phyloP scores from a whole-genome alignment of 2,329 filamentous ascomycete genomes.

The Tolypocladium tropicale region DNA sequence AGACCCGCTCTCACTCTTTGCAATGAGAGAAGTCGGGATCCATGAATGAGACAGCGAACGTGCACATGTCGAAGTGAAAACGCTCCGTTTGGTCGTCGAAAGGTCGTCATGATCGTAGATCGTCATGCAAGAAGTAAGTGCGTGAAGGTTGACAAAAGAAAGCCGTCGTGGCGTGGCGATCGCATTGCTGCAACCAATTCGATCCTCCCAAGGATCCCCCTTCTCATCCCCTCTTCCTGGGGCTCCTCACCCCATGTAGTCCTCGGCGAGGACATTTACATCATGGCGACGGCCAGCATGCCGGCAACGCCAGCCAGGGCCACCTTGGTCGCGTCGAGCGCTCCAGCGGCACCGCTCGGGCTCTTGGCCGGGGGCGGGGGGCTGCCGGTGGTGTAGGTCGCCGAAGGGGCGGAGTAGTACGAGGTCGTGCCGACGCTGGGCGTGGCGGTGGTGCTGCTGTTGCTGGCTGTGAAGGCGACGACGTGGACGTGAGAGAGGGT shows the following conservation, averaged over 20 bases:
- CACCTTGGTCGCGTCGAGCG: slow-evolving; percentile 32
- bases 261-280: slow-evolving; percentile 26
- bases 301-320: slow-evolving; percentile 40
- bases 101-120: slow-evolving; percentile 2
- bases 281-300: slow-evolving; percentile 37
- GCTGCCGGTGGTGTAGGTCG: slow-evolving; percentile 10
- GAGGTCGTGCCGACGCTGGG: slow-evolving; percentile 13
- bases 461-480: slow-evolving; percentile 21
- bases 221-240: not conserved
- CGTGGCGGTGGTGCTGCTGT: slow-evolving; percentile 24
- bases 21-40: not conserved
- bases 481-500: slow-evolving; percentile 38
- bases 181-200: not conserved
- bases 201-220: not conserved
- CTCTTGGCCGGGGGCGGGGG: slow-evolving; percentile 21
- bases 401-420: slow-evolving; percentile 11
- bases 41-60: not conserved
- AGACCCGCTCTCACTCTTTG: not conserved
- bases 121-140: not conserved
- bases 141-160: slow-evolving; percentile 2
- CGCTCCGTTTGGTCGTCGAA: not conserved
- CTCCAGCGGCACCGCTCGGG: slow-evolving; percentile 30
- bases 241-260: not conserved
- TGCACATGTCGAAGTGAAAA: not conserved
- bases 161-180: not conserved